Percentiles rank a stretch among this genome's conserved stretches.
Conservation (phyloP, 2,329 filamentous ascomycete genomes). For the Leptographium procerum region DNA sequence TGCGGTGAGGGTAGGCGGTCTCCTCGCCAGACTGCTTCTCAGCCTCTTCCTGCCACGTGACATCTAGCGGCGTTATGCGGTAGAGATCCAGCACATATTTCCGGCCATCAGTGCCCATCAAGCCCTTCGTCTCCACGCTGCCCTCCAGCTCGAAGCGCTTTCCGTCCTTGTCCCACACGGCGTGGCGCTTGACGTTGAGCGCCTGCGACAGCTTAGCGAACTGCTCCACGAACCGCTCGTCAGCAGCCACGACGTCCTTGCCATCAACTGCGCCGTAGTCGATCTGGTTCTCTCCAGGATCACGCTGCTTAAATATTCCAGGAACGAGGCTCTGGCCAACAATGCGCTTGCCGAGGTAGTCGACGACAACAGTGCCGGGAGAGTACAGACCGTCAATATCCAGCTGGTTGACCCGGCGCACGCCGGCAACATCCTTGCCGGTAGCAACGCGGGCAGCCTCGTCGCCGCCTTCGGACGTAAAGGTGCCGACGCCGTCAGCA, state of each 20-base stretch:
- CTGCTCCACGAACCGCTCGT: slow-evolving; percentile 70
- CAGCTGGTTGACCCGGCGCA: slow-evolving; percentile 90
- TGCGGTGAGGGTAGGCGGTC: slow-evolving; percentile 75
- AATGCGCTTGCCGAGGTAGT: slow-evolving; percentile 93
- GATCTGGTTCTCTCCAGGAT: slow-evolving; percentile 95
- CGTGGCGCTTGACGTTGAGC: slow-evolving; percentile 83
- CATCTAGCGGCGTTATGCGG: slow-evolving; percentile 83
- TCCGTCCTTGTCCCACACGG: slow-evolving; percentile 95
- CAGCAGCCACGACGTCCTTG: slow-evolving; percentile 85
- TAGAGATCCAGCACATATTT: slow-evolving; percentile 98
- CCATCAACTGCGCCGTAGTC: slow-evolving; percentile 98
- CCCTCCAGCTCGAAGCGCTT: slow-evolving; percentile 85
- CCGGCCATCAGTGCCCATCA: slow-evolving; percentile 91
- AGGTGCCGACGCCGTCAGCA: slow-evolving; percentile 93
- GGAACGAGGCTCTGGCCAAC: slow-evolving; percentile 97
- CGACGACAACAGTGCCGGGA: slow-evolving; percentile 88
- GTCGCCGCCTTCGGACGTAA: slow-evolving; percentile 90
- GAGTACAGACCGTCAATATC: slow-evolving; percentile 93
- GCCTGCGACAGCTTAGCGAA: slow-evolving; percentile 89
- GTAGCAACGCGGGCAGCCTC: slow-evolving; percentile 93
- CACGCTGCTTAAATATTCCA: slow-evolving; percentile 97
- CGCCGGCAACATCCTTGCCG: slow-evolving; percentile 90
- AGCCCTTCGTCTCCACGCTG: slow-evolving; percentile 93
- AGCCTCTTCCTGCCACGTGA: slow-evolving; percentile 77
- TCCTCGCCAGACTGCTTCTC: slow-evolving; percentile 27